A percentile compares a stretch with the other conserved stretches of the same genome.
Conservation (phyloP, 2,329 filamentous ascomycete genomes). For the Xylariaceae sp. region DNA sequence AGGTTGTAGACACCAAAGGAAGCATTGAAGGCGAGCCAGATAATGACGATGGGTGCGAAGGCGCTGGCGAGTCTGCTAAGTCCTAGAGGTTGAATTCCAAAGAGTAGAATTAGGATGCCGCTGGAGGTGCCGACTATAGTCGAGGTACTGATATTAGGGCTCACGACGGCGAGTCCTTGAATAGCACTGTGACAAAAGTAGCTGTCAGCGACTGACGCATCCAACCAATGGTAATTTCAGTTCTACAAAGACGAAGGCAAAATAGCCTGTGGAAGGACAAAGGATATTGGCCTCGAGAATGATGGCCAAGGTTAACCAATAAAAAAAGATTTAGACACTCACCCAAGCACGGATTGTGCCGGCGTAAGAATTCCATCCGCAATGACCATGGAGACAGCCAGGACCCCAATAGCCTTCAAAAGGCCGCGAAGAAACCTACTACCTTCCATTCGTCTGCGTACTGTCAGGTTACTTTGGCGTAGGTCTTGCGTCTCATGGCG, state of each 20-base stretch:
- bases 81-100: slow-evolving; percentile 69
- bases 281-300: neutral
- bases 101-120: slow-evolving; percentile 68
- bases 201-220: slow-evolving; percentile 8
- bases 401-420: slow-evolving; percentile 67
- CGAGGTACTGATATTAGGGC: slow-evolving; percentile 59
- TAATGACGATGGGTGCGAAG: slow-evolving; percentile 71
- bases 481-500: slow-evolving; percentile 65
- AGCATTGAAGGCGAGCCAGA: slow-evolving; percentile 71
- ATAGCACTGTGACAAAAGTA: slow-evolving; percentile 55
- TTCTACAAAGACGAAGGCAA: too few relatives aligned
- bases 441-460: slow-evolving; percentile 55
- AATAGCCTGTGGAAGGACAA: neutral
- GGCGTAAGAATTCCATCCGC: slow-evolving; percentile 71
- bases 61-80: slow-evolving; percentile 63
- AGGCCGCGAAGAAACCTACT: slow-evolving; percentile 58
- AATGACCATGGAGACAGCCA: slow-evolving; percentile 73
- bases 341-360: slow-evolving; percentile 70
- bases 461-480: slow-evolving; percentile 51
- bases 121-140: slow-evolving; percentile 70
- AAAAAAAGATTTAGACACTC: slow-evolving; percentile 1
- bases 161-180: slow-evolving; percentile 67
- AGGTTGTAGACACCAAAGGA: slow-evolving; percentile 70
- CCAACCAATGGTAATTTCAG: neutral
- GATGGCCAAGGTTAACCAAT: neutral